Base-by-base conservation (phyloP, 495 filamentous ascomycete species). In the Penicillium lividum region DNA sequence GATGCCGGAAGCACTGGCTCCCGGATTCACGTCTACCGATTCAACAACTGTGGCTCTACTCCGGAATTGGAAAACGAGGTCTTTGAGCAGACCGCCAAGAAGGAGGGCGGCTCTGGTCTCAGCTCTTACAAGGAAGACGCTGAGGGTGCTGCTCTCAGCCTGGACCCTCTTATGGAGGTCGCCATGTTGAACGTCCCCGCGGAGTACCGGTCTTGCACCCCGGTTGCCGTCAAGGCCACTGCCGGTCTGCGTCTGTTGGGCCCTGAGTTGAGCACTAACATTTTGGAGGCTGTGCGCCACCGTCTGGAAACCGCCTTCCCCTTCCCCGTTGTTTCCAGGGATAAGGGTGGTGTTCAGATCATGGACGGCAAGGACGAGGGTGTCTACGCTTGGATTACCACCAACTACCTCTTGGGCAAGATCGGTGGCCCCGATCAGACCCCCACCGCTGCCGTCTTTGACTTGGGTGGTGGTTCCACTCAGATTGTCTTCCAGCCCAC, bases 311-410 rank as follows among this genome's bases (percentile, higher is more conserved):
- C 85, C 16, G 79, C 80, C 22, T 98, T 94, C 71, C 94, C 94
- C 22, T 98, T 98, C 82, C 90, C 94, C 3, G 89, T 98, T 18
- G 89, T 98, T 52, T 87, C 90, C 5, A 80, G 84, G 57, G 89
- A 89, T 67, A 87, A 91, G 63, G 85, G 88, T 57, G 94, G 94
- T 54, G 90, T 98, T 13, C 83, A 90, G 60, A 93, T 98, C 60
- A 98, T 98, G 93, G 92, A 95, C 65, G 94, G 94, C 63, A 89
- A 87, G 15, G 88, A 97, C 61, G 94, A 98, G 74, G 88, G 95
- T 71, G 94, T 98, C n/a, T 98, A 96, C 65, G 95, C 94, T 53
- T 98, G 94, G 94, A 96, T 98, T 72, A 98, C 94, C 3, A 92
- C 90, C 57, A 98, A 98, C 77, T 98, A 98, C 76, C 86, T 98